Base-by-base conservation (phyloP, 805 yeast genomes). In the Candida anglica region DNA sequence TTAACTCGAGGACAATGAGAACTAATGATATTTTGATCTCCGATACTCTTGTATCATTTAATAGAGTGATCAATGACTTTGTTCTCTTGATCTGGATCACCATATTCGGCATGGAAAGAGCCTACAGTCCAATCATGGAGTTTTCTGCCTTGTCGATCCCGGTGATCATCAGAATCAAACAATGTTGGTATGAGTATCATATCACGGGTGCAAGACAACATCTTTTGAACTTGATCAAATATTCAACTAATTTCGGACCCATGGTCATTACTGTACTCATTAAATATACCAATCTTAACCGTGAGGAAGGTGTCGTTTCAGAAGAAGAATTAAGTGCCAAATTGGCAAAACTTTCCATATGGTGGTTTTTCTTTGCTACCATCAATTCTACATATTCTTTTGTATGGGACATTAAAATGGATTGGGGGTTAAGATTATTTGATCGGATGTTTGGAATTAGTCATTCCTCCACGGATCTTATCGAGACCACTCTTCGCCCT, bases 391-490 rank as follows among this genome's bases (percentile, higher is more conserved):
- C 76, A 0, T 93, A 84, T 55, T 74, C 95, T 11, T 84, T 86
- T 40, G 62, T 77, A 36, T 93, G 99, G 99, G 99, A 93, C 56
- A 58, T 91, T 9, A 72, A 73, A 32, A 77, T 77, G 71, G 99
- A 93, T 62, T 93, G 98, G 98, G 77, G 79, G 28, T 66, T 87
- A 31, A 71, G 73, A 8, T 48, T 83, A 6, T 66, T 83, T 47
- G 66, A 65, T 28, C 41, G 39, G 3, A 24, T 60, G 11, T 48
- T 56, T 24, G 33, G 23, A 21, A n/a, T 20, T 7, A 37, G 11
- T 5, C 11, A 19, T 6, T 11, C 13, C n/a, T n/a, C 25, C 6
- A 11, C 10, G 11, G 11, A 21, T 21, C 25, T 30, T 7, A 6
- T 29, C 27, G 22, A 35, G 37, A 23, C 27, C 28, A 14, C 35